Evolutionary conservation across 441 rosid species (phyloP).

Genomic region (Jatropha multifida): DNA sequence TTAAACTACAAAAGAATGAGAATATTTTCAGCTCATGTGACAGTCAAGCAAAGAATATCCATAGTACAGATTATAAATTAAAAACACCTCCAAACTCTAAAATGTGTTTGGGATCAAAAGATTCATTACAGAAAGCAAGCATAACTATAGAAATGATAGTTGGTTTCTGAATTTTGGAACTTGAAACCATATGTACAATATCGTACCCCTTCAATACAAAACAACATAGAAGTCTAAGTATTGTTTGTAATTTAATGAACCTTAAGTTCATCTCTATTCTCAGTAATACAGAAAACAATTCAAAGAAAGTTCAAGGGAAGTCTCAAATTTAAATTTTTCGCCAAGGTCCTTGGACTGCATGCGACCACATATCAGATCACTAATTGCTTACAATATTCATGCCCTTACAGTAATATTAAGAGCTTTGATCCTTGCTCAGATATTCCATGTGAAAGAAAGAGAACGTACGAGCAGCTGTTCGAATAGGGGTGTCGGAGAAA

Average conservation of each 20-base stretch:
- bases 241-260: neutral
- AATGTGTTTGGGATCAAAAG: neutral
- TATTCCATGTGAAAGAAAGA: neutral
- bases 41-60: neutral
- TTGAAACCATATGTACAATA: neutral
- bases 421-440: neutral
- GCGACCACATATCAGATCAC: neutral
- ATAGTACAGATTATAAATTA: neutral
- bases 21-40: neutral
- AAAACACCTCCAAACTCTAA: neutral
- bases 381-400: neutral
- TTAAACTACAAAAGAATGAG: slow-evolving; percentile 44
- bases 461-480: neutral
- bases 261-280: neutral
- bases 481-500: too few relatives aligned
- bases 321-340: neutral
- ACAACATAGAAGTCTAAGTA: neutral
- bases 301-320: neutral
- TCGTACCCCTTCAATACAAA: neutral
- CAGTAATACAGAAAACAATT: neutral
- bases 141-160: neutral
- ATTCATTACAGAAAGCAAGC: neutral
- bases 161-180: neutral
- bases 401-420: neutral
- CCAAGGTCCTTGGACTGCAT: neutral